Percentiles rank a stretch among this genome's conserved stretches.
Conservation (phyloP, 331 rosid species). For the Arachis monticola region DNA sequence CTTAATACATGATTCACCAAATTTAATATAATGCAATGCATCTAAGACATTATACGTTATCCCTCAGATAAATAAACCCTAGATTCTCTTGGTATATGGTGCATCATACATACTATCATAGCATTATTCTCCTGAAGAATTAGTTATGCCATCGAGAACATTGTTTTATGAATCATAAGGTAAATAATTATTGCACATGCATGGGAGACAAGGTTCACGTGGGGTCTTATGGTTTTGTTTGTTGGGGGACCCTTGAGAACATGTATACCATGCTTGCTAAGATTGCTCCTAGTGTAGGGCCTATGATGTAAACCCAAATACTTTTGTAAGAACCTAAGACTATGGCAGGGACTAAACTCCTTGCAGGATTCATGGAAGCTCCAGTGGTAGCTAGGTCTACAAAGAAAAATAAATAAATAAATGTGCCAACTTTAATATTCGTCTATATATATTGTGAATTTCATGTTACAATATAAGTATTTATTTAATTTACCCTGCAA, state of each 20-base stretch:
- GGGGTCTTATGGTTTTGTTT: constrained; percentile 31
- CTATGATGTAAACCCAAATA: constrained; percentile 51
- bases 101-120: no score
- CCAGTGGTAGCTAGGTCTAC: constrained; percentile 51
- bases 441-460: no score
- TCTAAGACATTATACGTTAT: no score
- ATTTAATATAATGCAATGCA: no score
- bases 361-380: constrained; percentile 68
- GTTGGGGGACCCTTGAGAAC: constrained; percentile 37
- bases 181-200: constrained; percentile 8
- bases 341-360: constrained; percentile 62
- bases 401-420: not conserved
- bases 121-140: no score
- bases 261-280: constrained; percentile 43
- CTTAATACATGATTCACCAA: no score
- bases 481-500: constrained; percentile 42
- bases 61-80: no score
- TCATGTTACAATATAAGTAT: no score
- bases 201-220: not conserved
- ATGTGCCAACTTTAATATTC: no score
- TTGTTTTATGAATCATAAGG: constrained; percentile 31
- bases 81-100: no score
- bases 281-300: constrained; percentile 54
- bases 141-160: not conserved
- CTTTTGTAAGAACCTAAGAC: constrained; percentile 40